Evolutionary conservation across 331 rosid species (phyloP).

Genomic region (Rosa hybrid): DNA sequence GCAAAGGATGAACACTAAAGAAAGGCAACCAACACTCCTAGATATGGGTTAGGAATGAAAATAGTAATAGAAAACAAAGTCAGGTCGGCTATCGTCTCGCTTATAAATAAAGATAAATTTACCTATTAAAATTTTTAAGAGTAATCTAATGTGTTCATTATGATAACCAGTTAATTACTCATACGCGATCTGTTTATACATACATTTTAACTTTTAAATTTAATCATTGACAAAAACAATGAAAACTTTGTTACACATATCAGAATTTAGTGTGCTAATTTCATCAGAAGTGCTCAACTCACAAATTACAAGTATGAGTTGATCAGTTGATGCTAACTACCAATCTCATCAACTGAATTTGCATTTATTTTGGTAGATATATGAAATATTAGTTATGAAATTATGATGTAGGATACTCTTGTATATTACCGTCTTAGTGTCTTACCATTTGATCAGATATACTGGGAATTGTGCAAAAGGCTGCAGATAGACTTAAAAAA

Average conservation of each 20-base stretch:
- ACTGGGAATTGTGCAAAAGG: slow-evolving; percentile 9
- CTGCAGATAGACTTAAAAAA: slow-evolving; percentile 1
- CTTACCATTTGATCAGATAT: slow-evolving; percentile 2
- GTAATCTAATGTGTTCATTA: too few species aligned
- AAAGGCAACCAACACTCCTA: background rate
- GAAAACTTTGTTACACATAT: background rate
- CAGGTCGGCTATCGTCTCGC: background rate
- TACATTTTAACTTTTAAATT: too few species aligned
- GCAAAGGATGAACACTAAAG: background rate
- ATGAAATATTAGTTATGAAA: background rate
- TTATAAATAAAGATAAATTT: too few species aligned
- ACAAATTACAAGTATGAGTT: background rate
- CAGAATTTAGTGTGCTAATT: background rate
- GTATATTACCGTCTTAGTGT: background rate
- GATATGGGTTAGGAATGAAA: slow-evolving; percentile 1
- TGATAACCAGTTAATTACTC: too few species aligned
- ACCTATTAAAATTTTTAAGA: too few species aligned
- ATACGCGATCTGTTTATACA: too few species aligned
- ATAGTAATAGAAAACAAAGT: background rate
- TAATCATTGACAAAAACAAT: too few species aligned
- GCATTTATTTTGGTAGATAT: background rate
- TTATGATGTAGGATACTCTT: background rate
- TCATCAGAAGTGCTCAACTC: background rate
- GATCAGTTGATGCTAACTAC: background rate
- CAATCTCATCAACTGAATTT: background rate